Percentiles rank a stretch among this genome's conserved stretches.
Conservation (phyloP, 345 rosid species). For the Linum trigynum region DNA sequence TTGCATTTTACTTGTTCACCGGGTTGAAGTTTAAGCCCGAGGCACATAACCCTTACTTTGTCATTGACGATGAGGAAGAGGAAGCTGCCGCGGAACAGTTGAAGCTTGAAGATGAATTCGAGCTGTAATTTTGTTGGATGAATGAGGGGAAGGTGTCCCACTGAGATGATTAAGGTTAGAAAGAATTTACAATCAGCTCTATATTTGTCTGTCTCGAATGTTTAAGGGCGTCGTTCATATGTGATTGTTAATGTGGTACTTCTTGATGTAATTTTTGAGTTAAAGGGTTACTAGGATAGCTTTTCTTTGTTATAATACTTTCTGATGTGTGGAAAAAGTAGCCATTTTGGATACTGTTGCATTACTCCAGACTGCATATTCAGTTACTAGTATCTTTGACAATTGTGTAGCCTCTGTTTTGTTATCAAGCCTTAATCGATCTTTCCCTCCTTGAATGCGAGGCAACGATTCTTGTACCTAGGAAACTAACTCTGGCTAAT, state of each 20-base stretch:
- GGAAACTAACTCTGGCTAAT: not conserved
- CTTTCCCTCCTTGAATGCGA: not conserved
- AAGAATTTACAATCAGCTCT: conserved; percentile 1
- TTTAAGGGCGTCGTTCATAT: not conserved
- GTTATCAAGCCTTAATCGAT: not conserved
- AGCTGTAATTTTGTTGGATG: conserved; percentile 37
- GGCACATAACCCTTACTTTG: conserved; percentile 91
- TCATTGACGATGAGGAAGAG: conserved; percentile 90
- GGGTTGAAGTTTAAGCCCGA: conserved; percentile 88
- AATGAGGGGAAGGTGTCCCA: conserved; percentile 13
- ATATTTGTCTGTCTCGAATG: not conserved
- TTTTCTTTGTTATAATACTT: not conserved
- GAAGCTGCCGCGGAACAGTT: conserved; percentile 93
- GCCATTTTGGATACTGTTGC: not conserved
- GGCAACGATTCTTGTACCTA: not conserved
- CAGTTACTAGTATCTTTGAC: not conserved
- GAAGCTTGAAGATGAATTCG: conserved; percentile 97
- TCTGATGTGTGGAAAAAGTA: not conserved
- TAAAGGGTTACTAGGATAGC: not conserved
- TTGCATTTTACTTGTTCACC: conserved; percentile 78
- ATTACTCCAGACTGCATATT: not conserved
- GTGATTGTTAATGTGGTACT: conserved; percentile 5
- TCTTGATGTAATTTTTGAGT: not conserved
- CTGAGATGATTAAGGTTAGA: conserved; percentile 20
- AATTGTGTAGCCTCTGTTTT: not conserved